Evolutionary conservation across 768 basidiomycete genomes (phyloP).

Genomic region (Pleurotus sapidus): DNA sequence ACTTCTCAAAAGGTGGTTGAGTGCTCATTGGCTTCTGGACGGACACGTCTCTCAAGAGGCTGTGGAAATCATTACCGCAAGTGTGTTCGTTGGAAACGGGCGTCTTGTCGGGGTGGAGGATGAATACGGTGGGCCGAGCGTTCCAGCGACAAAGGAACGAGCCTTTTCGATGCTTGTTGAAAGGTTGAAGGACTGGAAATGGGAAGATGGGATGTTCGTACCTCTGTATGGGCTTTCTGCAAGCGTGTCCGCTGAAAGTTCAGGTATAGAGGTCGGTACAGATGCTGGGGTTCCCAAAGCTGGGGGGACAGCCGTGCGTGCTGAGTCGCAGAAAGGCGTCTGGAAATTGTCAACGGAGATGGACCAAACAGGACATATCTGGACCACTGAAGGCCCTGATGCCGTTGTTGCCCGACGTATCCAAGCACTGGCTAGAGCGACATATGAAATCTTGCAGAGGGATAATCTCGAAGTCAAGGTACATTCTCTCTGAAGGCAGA

Average conservation of each 20-base stretch:
- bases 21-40: slow-evolving; percentile 82
- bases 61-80: slow-evolving; percentile 82
- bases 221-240: slow-evolving; percentile 54
- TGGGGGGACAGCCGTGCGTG: slow-evolving; percentile 13
- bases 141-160: slow-evolving; percentile 75
- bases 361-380: slow-evolving; percentile 71
- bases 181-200: slow-evolving; percentile 81
- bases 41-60: slow-evolving; percentile 74
- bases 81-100: slow-evolving; percentile 64
- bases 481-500: slow-evolving; percentile 2
- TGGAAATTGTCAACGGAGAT: slow-evolving; percentile 82
- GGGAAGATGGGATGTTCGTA: slow-evolving; percentile 72
- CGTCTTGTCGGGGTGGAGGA: slow-evolving; percentile 25
- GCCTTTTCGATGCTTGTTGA: slow-evolving; percentile 75
- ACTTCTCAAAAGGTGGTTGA: slow-evolving; percentile 90
- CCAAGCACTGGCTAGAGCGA: slow-evolving; percentile 70
- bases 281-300: slow-evolving; percentile 19
- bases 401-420: slow-evolving; percentile 73
- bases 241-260: slow-evolving; percentile 1
- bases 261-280: slow-evolving; percentile 22
- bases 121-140: slow-evolving; percentile 32
- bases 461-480: slow-evolving; percentile 60
- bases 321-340: slow-evolving; percentile 33
- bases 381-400: slow-evolving; percentile 70
- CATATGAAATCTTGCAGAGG: slow-evolving; percentile 55